Evolutionary conservation across 2,329 filamentous ascomycete genomes (phyloP), one percentile per base, ranked within the genome.

Genomic region (Biscogniauxia sp.): DNA sequence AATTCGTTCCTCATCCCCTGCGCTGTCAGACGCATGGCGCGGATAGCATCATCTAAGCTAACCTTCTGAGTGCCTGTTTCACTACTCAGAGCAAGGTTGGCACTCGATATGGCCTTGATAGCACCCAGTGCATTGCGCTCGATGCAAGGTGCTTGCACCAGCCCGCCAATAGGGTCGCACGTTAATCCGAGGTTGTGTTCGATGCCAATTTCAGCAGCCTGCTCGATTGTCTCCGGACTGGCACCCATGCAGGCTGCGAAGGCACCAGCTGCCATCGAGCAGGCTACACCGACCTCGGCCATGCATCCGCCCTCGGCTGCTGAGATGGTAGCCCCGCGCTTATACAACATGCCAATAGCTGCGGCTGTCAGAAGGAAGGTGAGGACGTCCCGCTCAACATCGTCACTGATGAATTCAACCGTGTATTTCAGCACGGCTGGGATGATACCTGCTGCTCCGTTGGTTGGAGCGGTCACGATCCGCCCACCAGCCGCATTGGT

Each of bases 1-100:
- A 82, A 82, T 70, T 82, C 80, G 41, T 82, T 82, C 32, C 80
- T 72, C 80, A 82, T 82, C 0, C 80, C 80, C 69, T 80, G 76
- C 3, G 80, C 80, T 0, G 80, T 82, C 15, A 82, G 63, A 0
- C 80, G 73, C 80, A 82, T 82, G 6, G 80, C 80, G 5, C 77
- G 76, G 56, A 82, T 82, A 5, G 80, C 80, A 58, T 82, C 80
- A 58, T 82, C 80, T 3, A 82, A 74, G 25, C 79, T 73, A 13
- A 82, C 80, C 69, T 81, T 80, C 56, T 79, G 78, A 4, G 76
- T 80, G 5, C 78, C 78, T 0, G 77, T 58, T 52, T 71, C 73
- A 68, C 78, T 78, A 58, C 78, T 81, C 45, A 82, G 73, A 0
- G 80, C 80, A 51, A 82, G 55, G 60, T 82, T 82, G 9, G 80